Evolutionary conservation across 345 rosid species (phyloP).

Genomic region (Hibiscus tridactylites): DNA sequence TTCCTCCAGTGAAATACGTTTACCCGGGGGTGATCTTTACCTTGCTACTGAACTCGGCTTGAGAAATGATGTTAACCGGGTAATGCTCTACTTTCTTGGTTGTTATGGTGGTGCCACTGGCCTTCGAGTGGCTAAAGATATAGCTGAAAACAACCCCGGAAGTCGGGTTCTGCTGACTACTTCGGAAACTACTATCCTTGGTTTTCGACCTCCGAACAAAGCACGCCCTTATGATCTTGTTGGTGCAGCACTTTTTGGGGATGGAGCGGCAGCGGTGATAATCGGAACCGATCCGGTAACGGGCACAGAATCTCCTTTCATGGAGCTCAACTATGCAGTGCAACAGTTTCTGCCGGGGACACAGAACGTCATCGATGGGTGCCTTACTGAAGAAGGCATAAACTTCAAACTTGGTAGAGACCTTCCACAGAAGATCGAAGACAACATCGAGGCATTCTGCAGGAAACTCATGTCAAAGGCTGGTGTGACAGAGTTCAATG

Average conservation of each 20-base stretch:
- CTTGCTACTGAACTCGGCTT: slow-evolving; percentile 65
- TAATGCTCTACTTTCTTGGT: slow-evolving; percentile 85
- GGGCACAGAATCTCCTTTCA: slow-evolving; percentile 59
- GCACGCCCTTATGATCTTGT: slow-evolving; percentile 86
- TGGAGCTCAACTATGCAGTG: slow-evolving; percentile 70
- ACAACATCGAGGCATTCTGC: slow-evolving; percentile 79
- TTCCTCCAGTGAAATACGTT: slow-evolving; percentile 83
- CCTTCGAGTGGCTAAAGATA: slow-evolving; percentile 90
- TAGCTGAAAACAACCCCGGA: slow-evolving; percentile 92
- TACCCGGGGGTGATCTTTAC: slow-evolving; percentile 92
- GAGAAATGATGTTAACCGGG: slow-evolving; percentile 57
- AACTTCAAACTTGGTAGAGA: slow-evolving; percentile 87
- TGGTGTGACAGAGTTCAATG: slow-evolving; percentile 43
- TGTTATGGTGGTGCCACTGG: slow-evolving; percentile 92
- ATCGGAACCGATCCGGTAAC: slow-evolving; percentile 56
- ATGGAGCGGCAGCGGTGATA: slow-evolving; percentile 83
- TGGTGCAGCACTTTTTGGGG: slow-evolving; percentile 92
- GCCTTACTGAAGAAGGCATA: slow-evolving; percentile 77
- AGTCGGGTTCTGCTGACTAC: slow-evolving; percentile 74
- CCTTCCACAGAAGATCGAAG: slow-evolving; percentile 82
- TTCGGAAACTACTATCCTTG: slow-evolving; percentile 86
- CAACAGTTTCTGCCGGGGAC: slow-evolving; percentile 90
- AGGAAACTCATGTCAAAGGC: slow-evolving; percentile 49
- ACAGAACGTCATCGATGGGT: slow-evolving; percentile 67
- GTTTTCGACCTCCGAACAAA: slow-evolving; percentile 81